These are phyloP conservation scores for Beauveria asiatica DNA, from an alignment of 2,329 filamentous ascomycete species.

Conservation along the genomic window DNA sequence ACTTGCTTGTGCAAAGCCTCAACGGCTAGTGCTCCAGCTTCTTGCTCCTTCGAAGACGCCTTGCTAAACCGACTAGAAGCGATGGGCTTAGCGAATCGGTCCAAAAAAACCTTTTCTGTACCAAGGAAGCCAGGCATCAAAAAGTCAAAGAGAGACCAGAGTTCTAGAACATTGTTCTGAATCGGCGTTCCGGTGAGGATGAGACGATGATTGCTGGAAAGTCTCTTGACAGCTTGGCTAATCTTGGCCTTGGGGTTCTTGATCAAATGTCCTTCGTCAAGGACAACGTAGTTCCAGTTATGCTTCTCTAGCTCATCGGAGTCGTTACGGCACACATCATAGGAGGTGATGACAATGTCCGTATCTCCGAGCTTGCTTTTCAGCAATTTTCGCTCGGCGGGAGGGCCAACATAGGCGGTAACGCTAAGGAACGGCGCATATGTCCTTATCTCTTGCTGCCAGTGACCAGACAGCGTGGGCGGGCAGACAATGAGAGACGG, in stretches of 20 bases:
- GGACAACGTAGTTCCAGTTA: constrained; percentile 94
- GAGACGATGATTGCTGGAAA: constrained; percentile 85
- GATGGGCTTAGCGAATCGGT: constrained; percentile 91
- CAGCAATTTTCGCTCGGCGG: constrained; percentile 66
- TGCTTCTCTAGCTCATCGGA: constrained; percentile 73
- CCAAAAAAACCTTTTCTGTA: constrained; percentile 88
- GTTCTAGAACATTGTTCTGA: constrained; percentile 92
- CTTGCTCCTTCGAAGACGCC: constrained; percentile 96
- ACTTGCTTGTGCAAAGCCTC: constrained; percentile 99
- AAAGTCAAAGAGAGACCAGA: constrained; percentile 98
- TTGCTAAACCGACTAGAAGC: constrained; percentile 92
- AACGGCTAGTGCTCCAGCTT: constrained; percentile 89
- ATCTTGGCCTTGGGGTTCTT: constrained; percentile 98
- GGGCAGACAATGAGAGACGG: constrained; percentile 94
- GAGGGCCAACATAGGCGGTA: constrained; percentile 84
- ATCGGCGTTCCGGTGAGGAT: constrained; percentile 97
- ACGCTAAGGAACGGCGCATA: constrained; percentile 92
- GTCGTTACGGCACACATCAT: constrained; percentile 96
- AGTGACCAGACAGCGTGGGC: constrained; percentile 91
- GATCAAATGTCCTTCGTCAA: constrained; percentile 96
- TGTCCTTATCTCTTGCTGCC: constrained; percentile 94
- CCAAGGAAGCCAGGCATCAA: constrained; percentile 97
- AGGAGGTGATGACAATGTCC: constrained; percentile 94
- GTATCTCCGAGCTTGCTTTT: constrained; percentile 63
- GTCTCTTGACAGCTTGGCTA: constrained; percentile 80